Evolutionary conservation across 495 filamentous ascomycete genomes (phyloP), one percentile per base, ranked within the genome.

Genomic region (Penicillium lagena): DNA sequence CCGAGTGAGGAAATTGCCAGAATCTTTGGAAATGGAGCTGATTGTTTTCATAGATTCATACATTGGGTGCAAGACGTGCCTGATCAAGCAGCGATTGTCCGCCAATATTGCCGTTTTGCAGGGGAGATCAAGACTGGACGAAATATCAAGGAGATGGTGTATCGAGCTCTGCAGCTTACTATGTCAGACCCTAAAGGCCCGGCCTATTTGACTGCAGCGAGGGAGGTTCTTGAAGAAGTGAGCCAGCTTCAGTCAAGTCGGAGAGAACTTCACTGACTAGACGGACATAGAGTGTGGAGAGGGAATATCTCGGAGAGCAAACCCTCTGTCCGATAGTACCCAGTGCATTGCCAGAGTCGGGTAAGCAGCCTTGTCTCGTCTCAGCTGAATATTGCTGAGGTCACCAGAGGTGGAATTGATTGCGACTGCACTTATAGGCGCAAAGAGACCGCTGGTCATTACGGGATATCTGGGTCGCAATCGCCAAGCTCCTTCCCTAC

Each of bases 31-130:
- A 28, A 6, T 9, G 1, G 7, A 9, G 33, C 29, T 35, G 37
- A 34, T 41, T 9, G 15, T 8, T 28, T 4, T 1, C 9, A 11
- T 12, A 58, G 55, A 7, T 58, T 58, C 14, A 95, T 94, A 55
- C 90, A 96, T 55, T 96, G 90, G 86, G 83, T 94, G 22, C 90
- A 96, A 60, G 87, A 96, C 63, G 86, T 95, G 5, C 90, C 89
- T 1, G 88, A 96, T 50, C 90, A 96, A 61, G 87, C 84, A 48
- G 80, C 82, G 55, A 95, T 96, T 53, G 69, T 96, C 4, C 75
- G 74, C 5, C 90, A 96, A 66, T 96, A 95, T 62, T 96, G 90
- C 62, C 77, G 90, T 17, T 96, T 93, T 59, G 72, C 81, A 0
- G 87, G 70, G 1, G 90, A 96, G 59, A 79, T 96, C 55, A 94